Conservation (phyloP, 208 protist genomes). For the Blastocrithidia nonstop region DNA sequence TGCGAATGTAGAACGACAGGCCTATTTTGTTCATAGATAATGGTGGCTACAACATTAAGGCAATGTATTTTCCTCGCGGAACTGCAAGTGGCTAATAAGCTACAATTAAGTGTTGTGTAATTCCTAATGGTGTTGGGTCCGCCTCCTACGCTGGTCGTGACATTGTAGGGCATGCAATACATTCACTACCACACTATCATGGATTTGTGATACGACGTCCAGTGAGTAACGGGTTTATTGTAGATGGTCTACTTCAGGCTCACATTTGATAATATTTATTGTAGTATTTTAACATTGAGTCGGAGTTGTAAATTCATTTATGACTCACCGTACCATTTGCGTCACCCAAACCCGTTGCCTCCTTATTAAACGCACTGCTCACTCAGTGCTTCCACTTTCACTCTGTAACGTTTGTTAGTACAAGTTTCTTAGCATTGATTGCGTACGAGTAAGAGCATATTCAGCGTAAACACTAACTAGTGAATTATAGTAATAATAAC, state of each 20-base stretch:
- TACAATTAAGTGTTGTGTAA: constrained; percentile 7
- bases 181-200: constrained; percentile 57
- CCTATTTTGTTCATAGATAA: constrained; percentile 61
- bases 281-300: constrained; percentile 43
- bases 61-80: constrained; percentile 34
- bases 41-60: constrained; percentile 60
- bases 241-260: constrained; percentile 50
- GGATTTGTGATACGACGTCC: constrained; percentile 64
- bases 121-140: constrained; percentile 64
- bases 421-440: constrained; percentile 35
- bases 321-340: constrained; percentile 55
- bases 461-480: too few relatives aligned
- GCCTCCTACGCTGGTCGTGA: constrained; percentile 39
- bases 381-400: constrained; percentile 42
- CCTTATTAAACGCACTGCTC: constrained; percentile 30
- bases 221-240: constrained; percentile 53
- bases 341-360: constrained; percentile 29
- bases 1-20: constrained; percentile 7
- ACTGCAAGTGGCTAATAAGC: too few relatives aligned
- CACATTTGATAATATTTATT: constrained; percentile 66
- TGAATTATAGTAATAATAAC: neutral
- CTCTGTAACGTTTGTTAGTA: constrained; percentile 53
- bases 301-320: constrained; percentile 41
- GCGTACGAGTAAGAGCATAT: constrained; percentile 11
- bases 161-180: constrained; percentile 49